Percentiles rank a stretch among this genome's conserved stretches.
Evolutionary conservation across 345 rosid genomes (phyloP).

Genomic region (Cardamine occulta): DNA sequence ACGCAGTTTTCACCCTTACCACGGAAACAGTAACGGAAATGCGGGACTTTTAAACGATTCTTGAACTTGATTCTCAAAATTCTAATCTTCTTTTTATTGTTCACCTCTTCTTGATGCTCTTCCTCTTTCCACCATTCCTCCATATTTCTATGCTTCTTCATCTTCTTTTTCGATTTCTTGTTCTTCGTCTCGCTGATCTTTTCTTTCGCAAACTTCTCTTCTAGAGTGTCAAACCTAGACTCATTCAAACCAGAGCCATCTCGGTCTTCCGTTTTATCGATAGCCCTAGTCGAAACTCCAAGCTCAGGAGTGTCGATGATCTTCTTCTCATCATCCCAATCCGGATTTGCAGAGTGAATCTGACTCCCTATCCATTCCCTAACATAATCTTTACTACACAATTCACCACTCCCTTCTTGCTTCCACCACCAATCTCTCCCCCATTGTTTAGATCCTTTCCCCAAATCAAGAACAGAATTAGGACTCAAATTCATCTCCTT

Average conservation of each 20-base stretch:
- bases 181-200: constrained; percentile 33
- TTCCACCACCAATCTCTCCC: constrained; percentile 99
- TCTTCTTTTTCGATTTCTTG: constrained; percentile 47
- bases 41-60: constrained; percentile 61
- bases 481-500: constrained; percentile 64
- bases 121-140: constrained; percentile 99
- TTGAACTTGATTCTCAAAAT: constrained; percentile 62
- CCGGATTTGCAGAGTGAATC: constrained; percentile 69
- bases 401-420: constrained; percentile 90
- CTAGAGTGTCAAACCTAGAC: constrained; percentile 46
- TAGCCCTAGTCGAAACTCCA: constrained; percentile 46
- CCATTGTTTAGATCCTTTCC: constrained; percentile 69
- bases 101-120: constrained; percentile 74
- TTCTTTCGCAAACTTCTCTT: constrained; percentile 55
- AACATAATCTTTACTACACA: constrained; percentile 92
- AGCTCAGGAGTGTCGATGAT: constrained; percentile 47
- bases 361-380: constrained; percentile 99
- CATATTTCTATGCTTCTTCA: constrained; percentile 77
- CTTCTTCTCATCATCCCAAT: constrained; percentile 83
- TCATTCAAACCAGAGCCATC: constrained; percentile 48
- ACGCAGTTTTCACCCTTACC: constrained; percentile 51
- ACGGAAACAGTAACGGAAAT: constrained; percentile 56
- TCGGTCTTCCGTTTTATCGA: constrained; percentile 54
- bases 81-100: constrained; percentile 39
- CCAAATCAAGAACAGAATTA: constrained; percentile 51